Evolutionary conservation across 2,329 filamentous ascomycete genomes (phyloP), one percentile per base, ranked within the genome.

Genomic region (Chaetothyriales sp.): DNA sequence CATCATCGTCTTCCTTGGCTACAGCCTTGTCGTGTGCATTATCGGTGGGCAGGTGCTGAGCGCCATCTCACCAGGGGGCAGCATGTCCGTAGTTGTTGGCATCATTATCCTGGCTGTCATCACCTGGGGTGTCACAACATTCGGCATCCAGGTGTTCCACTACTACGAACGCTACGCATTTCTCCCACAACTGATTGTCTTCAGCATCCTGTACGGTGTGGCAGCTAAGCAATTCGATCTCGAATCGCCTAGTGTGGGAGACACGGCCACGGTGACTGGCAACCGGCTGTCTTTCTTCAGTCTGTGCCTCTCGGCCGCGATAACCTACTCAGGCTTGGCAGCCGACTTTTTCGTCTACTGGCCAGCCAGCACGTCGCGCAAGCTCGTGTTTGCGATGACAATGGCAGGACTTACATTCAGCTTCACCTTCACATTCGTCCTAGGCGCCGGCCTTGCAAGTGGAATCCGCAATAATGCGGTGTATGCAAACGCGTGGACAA

Each of bases 261-360:
- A 76, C 45, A 59, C 43, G 36, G 28, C 32, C 18, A 57, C 49
- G 2, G 45, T 51, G 22, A 54, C 53, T 18, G 69, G 67, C 43
- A 76, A 77, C 53, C 68, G 76, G 2, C 67, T 86, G 28, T 82
- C 79, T 3, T 87, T 84, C 65, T 83, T 87, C 64, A 81, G 78
- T 9, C 69, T 86, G 46, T 83, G 78, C 56, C 25, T 57, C 5
- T 50, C 49, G 42, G 53, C 53, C 20, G 55, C 49, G 6, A 55
- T 55, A 43, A 57, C 55, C 18, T 57, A 57, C 48, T 43, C 51
- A 19, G 53, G 53, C 10, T 32, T 55, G 19, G 51, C 53, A 2
- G 54, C 54, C 50, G 54, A 54, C 25, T 54, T 49, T 42, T 53
- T 82, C 57, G 79, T 83, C 49, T 84, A 83, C 64, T 81, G 78